These are phyloP conservation scores for Lactarius tabidus DNA, from an alignment of 768 basidiomycete genomes.

Conservation along the genomic window DNA sequence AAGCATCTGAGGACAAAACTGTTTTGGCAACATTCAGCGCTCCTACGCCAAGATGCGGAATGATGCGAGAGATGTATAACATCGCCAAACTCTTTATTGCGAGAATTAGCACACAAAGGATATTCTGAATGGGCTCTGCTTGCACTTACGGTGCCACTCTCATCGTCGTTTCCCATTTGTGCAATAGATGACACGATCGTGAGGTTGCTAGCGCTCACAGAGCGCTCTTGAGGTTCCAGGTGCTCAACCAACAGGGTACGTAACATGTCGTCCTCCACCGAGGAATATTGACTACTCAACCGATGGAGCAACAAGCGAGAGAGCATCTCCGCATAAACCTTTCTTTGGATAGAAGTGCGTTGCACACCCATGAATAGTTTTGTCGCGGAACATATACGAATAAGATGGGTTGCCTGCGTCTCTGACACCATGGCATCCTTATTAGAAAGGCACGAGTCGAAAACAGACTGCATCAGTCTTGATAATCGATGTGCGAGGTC, in stretches of 20 bases:
- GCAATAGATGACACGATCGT: conserved; percentile 17
- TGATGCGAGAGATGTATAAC: conserved; percentile 33
- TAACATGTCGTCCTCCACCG: conserved; percentile 13
- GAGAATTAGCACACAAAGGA: background rate
- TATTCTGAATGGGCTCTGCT: background rate
- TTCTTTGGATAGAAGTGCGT: background rate
- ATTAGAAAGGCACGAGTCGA: conserved; percentile 43
- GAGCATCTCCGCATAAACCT: conserved; percentile 16
- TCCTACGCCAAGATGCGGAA: conserved; percentile 32
- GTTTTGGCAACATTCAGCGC: conserved; percentile 28
- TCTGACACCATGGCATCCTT: conserved; percentile 34
- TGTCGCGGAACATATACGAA: conserved; percentile 35
- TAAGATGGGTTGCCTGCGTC: conserved; percentile 39
- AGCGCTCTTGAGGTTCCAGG: background rate
- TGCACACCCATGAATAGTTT: conserved; percentile 21
- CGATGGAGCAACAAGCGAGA: conserved; percentile 22
- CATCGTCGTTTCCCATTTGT: conserved; percentile 12
- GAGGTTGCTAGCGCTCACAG: conserved; percentile 13
- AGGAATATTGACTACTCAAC: conserved; percentile 3
- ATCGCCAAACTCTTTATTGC: conserved; percentile 27
- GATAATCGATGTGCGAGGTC: conserved; percentile 45
- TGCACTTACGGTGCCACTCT: conserved; percentile 19
- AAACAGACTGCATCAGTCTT: conserved; percentile 38
- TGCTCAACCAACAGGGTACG: conserved; percentile 4
- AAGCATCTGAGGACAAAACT: background rate